These are phyloP conservation scores for Pyracantha coccinea DNA, from an alignment of 331 rosid species.

Conservation along the genomic window DNA sequence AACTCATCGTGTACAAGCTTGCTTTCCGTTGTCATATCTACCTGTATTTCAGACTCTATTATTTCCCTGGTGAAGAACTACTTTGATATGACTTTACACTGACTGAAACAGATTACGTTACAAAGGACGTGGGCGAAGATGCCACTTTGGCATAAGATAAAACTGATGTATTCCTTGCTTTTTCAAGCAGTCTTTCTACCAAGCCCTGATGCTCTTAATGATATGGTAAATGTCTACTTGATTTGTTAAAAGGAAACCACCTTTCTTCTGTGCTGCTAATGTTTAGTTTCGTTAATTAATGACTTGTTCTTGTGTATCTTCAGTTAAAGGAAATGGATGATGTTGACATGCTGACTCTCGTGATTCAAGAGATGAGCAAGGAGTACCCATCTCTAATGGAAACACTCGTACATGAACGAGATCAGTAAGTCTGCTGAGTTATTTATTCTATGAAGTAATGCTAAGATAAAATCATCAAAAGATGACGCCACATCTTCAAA, in stretches of 20 bases:
- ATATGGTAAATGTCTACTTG: slow-evolving; percentile 43
- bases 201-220: slow-evolving; percentile 61
- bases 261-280: background rate
- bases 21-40: background rate
- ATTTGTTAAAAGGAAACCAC: background rate
- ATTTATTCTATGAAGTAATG: background rate
- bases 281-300: slow-evolving; percentile 10
- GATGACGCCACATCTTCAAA: background rate
- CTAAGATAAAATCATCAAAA: slow-evolving; percentile 9
- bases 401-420: slow-evolving; percentile 91
- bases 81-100: slow-evolving; percentile 16
- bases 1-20: background rate
- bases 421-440: slow-evolving; percentile 46
- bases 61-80: background rate
- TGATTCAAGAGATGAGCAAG: slow-evolving; percentile 87
- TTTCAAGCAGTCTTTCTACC: slow-evolving; percentile 84
- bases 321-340: slow-evolving; percentile 91
- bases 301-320: slow-evolving; percentile 21
- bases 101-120: slow-evolving; percentile 59
- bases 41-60: background rate
- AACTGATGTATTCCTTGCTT: slow-evolving; percentile 53
- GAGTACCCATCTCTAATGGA: slow-evolving; percentile 92
- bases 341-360: slow-evolving; percentile 82
- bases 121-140: slow-evolving; percentile 87
- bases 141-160: slow-evolving; percentile 90